Evolutionary conservation across 257 asterid species (phyloP).

Genomic region (Ajuga chamaepitys): DNA sequence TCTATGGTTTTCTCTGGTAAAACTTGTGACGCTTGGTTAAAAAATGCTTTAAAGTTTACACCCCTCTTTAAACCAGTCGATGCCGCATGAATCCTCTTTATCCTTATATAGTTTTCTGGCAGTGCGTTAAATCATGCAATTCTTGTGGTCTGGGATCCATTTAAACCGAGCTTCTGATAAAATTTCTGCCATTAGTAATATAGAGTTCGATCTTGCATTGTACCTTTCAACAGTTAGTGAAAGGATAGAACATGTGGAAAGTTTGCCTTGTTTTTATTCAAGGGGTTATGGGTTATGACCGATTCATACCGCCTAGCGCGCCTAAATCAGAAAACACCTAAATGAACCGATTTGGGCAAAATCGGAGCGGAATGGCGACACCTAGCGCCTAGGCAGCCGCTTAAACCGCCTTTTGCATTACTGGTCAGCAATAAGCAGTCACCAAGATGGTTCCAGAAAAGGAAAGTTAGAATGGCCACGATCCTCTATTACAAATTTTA

Average conservation of each 20-base stretch:
- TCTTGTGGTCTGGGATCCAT: not conserved
- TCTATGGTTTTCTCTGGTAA: no score
- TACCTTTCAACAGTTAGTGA: not conserved
- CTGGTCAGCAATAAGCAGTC: no score
- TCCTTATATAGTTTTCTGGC: not conserved
- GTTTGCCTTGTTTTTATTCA: not conserved
- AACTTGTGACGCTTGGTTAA: not conserved
- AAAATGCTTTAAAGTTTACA: not conserved
- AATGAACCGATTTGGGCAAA: no score
- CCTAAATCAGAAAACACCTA: no score
- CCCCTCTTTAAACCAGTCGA: not conserved
- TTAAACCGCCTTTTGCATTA: no score
- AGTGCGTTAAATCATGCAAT: no score
- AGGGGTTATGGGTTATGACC: not conserved
- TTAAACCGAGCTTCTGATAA: not conserved
- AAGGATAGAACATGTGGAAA: not conserved
- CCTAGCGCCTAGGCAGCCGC: no score
- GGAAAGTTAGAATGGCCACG: no score
- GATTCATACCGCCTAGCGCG: no score
- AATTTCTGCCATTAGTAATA: not conserved
- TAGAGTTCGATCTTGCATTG: not conserved
- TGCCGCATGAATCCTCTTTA: not conserved
- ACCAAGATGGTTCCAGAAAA: no score
- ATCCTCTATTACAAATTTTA: no score
- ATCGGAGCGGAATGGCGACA: no score